Conservation (phyloP, 345 rosid genomes). For the Orychophragmus violaceus region DNA sequence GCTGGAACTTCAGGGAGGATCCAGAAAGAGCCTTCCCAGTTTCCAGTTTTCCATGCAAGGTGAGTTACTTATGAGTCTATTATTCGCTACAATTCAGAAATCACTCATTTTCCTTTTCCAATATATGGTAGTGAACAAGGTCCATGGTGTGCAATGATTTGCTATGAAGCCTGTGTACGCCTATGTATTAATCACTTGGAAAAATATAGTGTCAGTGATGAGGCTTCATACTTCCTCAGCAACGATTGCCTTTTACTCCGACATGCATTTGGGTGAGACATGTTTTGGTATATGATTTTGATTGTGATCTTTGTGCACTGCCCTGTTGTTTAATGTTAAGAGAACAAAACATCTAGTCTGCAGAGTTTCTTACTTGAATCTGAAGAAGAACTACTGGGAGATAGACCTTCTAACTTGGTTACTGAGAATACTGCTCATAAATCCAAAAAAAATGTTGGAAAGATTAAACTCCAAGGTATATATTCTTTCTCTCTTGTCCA, state of each 20-base stretch:
- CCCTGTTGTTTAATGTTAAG: background rate
- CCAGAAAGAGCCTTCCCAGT: conserved; percentile 39
- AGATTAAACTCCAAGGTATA: conserved; percentile 82
- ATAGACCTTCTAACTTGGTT: conserved; percentile 43
- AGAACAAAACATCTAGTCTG: conserved; percentile 35
- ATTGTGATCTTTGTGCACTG: background rate
- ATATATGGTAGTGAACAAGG: conserved; percentile 57
- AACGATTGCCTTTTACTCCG: conserved; percentile 61
- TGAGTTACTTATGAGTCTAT: conserved; percentile 16
- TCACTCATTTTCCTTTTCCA: background rate
- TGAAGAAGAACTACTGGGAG: conserved; percentile 69
- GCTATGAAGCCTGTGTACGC: conserved; percentile 86
- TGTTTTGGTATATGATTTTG: background rate
- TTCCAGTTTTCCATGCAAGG: conserved; percentile 88
- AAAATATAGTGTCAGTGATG: conserved; percentile 47
- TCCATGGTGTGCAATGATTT: conserved; percentile 79
- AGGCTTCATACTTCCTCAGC: conserved; percentile 67
- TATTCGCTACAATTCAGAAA: background rate
- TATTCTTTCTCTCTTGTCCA: background rate
- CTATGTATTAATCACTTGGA: conserved; percentile 82
- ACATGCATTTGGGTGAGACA: conserved; percentile 39
- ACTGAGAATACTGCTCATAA: conserved; percentile 48
- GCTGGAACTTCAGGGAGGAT: conserved; percentile 34
- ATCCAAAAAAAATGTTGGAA: conserved; percentile 58
- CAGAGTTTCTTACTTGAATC: conserved; percentile 57